Base-by-base conservation (phyloP, 306 rosid genomes). In the Corylus americana region DNA sequence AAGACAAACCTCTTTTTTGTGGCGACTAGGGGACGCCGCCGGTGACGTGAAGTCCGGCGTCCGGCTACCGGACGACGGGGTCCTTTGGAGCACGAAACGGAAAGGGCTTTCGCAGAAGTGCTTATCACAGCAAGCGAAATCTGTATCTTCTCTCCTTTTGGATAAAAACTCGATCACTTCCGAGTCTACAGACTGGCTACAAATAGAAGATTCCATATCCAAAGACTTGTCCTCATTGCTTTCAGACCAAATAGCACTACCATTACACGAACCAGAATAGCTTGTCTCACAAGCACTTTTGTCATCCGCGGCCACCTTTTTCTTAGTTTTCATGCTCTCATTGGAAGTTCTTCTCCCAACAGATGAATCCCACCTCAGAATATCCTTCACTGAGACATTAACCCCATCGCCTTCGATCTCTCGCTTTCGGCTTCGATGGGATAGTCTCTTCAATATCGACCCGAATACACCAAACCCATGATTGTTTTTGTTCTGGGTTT, bases 31-130 rank as follows among this genome's bases (percentile, higher is more conserved):
- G 10, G 97, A 90, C 1, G 77, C 11, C 31, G 71, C 77, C 84
- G 97, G 92, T 8, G 97, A 90, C 0, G 87, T 1, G 50, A 91
- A 89, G 18, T 91, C 97, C 53, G 97, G 98, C 37, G 92, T 89
- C 27, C 82, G 87, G 83, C 54, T 64, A 57, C 91, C 89, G 54
- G 91, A 37, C 9, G 90, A 75, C 1, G 86, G 86, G 53, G 78
- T 90, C 2, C 70, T 47, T 27, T 84, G 85, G 17, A 91, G 92
- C 42, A 83, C 90, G 64, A 92, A 92, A 62, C 86, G 93, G 57
- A 93, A 92, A 74, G 98, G 97, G 76, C 92, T 91, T 71, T 87
- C 84, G 47, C 90, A 89, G 74, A 80, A 84, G 50, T 55, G 67
- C 31, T 72, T 50, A 31, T 88, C 81, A 59, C 79, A 81, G 44